Evolutionary conservation across 495 filamentous ascomycete species (phyloP).

Genomic region (Hypoxylon cercidicola): DNA sequence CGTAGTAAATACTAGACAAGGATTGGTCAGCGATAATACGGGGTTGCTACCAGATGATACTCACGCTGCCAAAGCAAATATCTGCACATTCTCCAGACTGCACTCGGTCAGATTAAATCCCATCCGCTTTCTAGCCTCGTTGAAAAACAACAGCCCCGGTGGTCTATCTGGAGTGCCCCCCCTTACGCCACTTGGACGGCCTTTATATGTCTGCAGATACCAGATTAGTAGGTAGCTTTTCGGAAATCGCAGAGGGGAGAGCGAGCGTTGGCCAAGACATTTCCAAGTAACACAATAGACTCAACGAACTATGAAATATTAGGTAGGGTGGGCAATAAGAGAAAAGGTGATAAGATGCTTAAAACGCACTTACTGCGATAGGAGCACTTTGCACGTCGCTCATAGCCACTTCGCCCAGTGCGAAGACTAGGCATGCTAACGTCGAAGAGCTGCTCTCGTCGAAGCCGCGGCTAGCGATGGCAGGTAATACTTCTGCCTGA

Average conservation of each 20-base stretch:
- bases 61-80: conserved; percentile 63
- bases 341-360: background rate
- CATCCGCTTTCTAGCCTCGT: conserved; percentile 67
- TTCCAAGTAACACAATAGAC: background rate
- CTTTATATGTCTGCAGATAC: conserved; percentile 43
- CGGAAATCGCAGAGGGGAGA: background rate
- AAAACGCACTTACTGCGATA: conserved; percentile 44
- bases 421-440: conserved; percentile 66
- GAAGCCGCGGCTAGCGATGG: conserved; percentile 61
- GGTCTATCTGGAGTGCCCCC: conserved; percentile 60
- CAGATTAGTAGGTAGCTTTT: conserved; percentile 15
- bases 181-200: conserved; percentile 62
- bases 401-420: conserved; percentile 65
- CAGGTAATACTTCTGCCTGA: conserved; percentile 55
- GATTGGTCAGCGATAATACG: conserved; percentile 12
- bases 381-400: conserved; percentile 58
- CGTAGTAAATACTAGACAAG: conserved; percentile 61
- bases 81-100: conserved; percentile 67
- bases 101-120: conserved; percentile 66
- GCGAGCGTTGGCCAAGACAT: background rate
- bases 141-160: conserved; percentile 68
- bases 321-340: background rate
- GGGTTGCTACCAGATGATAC: conserved; percentile 26
- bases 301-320: conserved; percentile 3
- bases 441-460: conserved; percentile 59